Conservation (phyloP, 495 filamentous ascomycete species). For the Cladorrhinum samala region DNA sequence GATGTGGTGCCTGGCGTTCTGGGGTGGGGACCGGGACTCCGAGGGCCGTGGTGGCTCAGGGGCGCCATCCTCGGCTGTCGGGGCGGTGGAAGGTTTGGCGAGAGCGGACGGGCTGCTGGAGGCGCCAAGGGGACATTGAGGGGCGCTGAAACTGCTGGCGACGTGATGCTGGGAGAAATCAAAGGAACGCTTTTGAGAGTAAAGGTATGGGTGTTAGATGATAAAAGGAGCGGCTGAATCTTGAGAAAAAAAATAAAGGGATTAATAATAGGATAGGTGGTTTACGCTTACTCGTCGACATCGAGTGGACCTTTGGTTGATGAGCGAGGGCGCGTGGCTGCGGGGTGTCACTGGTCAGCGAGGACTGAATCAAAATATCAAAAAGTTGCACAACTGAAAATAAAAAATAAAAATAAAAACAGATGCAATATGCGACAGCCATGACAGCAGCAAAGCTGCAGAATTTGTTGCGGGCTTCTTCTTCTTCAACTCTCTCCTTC, state of each 20-base stretch:
- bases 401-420: background rate
- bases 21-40: slow-evolving; percentile 4
- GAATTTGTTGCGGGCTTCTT: too few relatives aligned
- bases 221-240: background rate
- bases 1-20: slow-evolving; percentile 16
- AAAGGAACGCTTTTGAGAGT: slow-evolving; percentile 4
- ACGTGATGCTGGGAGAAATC: background rate
- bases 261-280: background rate
- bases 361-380: too few relatives aligned
- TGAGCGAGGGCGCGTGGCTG: slow-evolving; percentile 43
- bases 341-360: background rate
- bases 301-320: slow-evolving; percentile 55
- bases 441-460: too few relatives aligned
- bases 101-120: slow-evolving; percentile 20
- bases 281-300: slow-evolving; percentile 42
- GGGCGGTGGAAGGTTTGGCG: slow-evolving; percentile 10
- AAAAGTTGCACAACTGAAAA: background rate
- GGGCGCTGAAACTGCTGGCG: background rate
- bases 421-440: background rate
- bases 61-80: background rate
- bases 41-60: slow-evolving; percentile 4
- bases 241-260: too few relatives aligned
- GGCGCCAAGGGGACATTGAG: slow-evolving; percentile 16
- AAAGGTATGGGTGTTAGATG: background rate
- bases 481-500: too few relatives aligned